Percentiles rank a stretch among this genome's conserved stretches.
phyloP scores from a whole-genome alignment of 495 filamentous ascomycete species.

The Baudoinia panamericana region DNA sequence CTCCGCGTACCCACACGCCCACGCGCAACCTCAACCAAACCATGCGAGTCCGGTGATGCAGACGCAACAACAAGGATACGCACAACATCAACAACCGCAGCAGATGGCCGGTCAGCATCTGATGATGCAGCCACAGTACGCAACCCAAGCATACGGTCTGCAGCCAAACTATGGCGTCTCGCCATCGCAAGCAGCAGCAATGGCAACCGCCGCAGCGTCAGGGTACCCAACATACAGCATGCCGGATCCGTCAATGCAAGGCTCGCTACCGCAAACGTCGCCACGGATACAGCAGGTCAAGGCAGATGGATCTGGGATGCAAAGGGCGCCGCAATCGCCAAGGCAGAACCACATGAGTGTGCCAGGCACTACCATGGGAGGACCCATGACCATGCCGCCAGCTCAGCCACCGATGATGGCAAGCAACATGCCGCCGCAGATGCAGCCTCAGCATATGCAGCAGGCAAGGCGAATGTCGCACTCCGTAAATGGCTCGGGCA shows the following conservation, averaged over 20 bases:
- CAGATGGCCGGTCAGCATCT: conserved; percentile 28
- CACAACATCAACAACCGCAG: conserved; percentile 16
- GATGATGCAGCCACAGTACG: conserved; percentile 39
- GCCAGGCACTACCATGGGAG: conserved; percentile 1
- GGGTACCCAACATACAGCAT: conserved; percentile 39
- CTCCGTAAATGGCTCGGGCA: conserved; percentile 47
- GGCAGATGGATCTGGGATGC: conserved; percentile 29
- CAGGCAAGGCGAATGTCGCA: conserved; percentile 42
- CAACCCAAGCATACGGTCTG: conserved; percentile 42
- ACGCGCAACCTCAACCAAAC: conserved; percentile 15
- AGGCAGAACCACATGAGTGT: conserved; percentile 25
- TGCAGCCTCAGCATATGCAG: conserved; percentile 27
- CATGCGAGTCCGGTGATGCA: conserved; percentile 21
- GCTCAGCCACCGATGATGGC: conserved; percentile 15
- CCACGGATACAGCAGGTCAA: conserved; percentile 49
- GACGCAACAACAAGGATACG: conserved; percentile 17
- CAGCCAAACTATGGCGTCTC: conserved; percentile 45
- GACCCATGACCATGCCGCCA: conserved; percentile 6
- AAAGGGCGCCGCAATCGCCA: conserved; percentile 45
- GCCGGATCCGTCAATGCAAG: conserved; percentile 40
- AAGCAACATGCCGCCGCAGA: conserved; percentile 13
- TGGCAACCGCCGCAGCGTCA: conserved; percentile 59
- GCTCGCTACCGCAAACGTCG: conserved; percentile 37
- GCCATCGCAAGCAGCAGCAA: conserved; percentile 49
- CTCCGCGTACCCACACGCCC: conserved; percentile 16